Conservation (phyloP, 2,329 filamentous ascomycete genomes). For the Calonectria hongkongensis region DNA sequence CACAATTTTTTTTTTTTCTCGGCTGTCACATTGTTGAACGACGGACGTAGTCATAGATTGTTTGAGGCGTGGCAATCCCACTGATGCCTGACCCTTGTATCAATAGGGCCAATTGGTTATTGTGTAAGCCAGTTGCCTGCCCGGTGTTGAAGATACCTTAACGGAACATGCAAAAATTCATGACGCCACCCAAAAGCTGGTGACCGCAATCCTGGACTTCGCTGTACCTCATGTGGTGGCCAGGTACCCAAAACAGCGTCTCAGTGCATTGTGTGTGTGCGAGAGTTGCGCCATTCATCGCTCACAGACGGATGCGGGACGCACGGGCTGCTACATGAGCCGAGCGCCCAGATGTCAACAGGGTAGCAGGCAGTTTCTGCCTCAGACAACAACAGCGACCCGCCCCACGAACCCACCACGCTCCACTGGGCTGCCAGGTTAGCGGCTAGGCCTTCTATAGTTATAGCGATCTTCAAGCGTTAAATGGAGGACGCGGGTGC, state of each 20-base stretch:
- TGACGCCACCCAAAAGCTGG: not conserved
- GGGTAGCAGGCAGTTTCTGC: conserved; percentile 14
- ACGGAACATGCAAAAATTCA: not conserved
- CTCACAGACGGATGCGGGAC: conserved; percentile 18
- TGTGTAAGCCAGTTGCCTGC: not conserved
- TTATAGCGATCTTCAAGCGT: conserved; percentile 17
- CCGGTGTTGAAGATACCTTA: not conserved
- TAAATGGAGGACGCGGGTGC: conserved; percentile 12
- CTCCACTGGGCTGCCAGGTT: conserved; percentile 12
- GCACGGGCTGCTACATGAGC: not conserved
- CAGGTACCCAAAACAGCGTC: conserved; percentile 17
- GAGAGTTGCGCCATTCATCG: conserved; percentile 11
- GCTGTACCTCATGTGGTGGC: conserved; percentile 8
- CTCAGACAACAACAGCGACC: conserved; percentile 16
- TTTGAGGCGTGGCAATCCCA: not conserved
- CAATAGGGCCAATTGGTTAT: not conserved
- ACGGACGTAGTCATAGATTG: not conserved
- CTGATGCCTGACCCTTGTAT: not conserved
- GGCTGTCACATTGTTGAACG: not conserved
- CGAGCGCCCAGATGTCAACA: conserved; percentile 11
- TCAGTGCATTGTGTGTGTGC: conserved; percentile 3
- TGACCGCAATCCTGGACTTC: not conserved
- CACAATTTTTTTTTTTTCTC: not conserved
- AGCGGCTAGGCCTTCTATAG: conserved; percentile 19
- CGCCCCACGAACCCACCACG: not conserved